Base-by-base conservation (phyloP, 345 rosid genomes). In the Lagerstroemia speciosa region DNA sequence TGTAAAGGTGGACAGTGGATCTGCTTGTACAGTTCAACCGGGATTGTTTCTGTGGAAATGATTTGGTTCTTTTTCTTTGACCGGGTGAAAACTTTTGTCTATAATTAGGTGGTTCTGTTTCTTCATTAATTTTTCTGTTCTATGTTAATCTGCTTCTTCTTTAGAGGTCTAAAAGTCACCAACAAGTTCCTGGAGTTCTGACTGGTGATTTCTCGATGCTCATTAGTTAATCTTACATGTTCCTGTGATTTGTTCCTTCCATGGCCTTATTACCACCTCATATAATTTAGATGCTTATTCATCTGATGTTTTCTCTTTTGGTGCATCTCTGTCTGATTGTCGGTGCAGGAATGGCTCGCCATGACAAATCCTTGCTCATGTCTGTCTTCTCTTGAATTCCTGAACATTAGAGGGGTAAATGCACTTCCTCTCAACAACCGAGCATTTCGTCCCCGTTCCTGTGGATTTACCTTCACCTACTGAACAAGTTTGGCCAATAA, bases 361-460 rank as follows among this genome's bases (percentile, higher is more conserved):
- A n/a, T n/a, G n/a, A n/a, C 30, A 19, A 62, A 34, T 32, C 67
- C 27, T 64, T 36, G 67, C 67, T 64, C 67, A n/a, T 63, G 40
- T 32, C n/a, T 26, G 16, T 30, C 17, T 40, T 64, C 12, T 40
- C 34, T 34, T 3, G 45, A 22, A 22, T 34, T 64, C 26, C 43
- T 40, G 29, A 40, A 53, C 36, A 31, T 63, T 64, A 31, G 67
- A 64, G 34, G 46, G n/a, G 27, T 16, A 37, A 33, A 64, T 64
- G 67, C 36, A 37, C 29, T 34, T 64, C 36, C 43, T 64, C 66
- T 10, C 10, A 20, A 26, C 66, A 63, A 32, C 20, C 41, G 33
- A 63, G 24, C 27, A 32, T 63, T 63, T 22, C 8, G 60, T 53
- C 29, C 60, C 6, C 12, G 27, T 53, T 19, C 30, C 60, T 9